Percentiles rank a stretch among this genome's conserved stretches.
Conservation (phyloP, 129 eudicot species). For the Flaveria ramosissima region DNA sequence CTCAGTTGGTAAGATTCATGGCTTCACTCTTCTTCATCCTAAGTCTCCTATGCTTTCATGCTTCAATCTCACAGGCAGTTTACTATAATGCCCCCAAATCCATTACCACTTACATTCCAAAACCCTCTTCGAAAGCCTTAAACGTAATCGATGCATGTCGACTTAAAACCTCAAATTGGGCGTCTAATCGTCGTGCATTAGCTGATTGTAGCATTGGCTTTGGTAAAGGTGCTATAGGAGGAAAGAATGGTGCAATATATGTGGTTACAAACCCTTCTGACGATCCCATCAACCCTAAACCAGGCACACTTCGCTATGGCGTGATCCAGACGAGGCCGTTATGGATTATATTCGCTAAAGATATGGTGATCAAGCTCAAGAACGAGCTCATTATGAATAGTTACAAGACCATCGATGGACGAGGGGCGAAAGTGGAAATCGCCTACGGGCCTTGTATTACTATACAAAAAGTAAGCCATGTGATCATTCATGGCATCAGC, state of each 20-base stretch:
- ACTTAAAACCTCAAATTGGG: conserved; percentile 55
- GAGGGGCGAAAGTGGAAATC: conserved; percentile 68
- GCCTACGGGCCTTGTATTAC: conserved; percentile 71
- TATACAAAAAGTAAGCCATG: conserved; percentile 53
- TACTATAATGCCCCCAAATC: conserved; percentile 26
- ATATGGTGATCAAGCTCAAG: conserved; percentile 65
- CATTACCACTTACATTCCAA: conserved; percentile 13
- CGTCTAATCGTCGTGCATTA: conserved; percentile 44
- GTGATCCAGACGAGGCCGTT: conserved; percentile 57
- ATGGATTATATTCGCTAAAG: conserved; percentile 67
- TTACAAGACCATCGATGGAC: conserved; percentile 75
- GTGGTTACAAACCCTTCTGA: conserved; percentile 65
- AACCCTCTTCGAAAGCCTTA: conserved; percentile 21
- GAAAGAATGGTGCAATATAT: conserved; percentile 52
- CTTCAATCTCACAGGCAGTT: conserved; percentile 36
- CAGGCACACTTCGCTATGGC: conserved; percentile 71
- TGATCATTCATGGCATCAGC: conserved; percentile 66
- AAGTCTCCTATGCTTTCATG: conserved; percentile 27
- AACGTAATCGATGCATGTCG: conserved; percentile 64
- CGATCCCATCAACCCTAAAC: conserved; percentile 64
- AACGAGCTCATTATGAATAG: conserved; percentile 72
- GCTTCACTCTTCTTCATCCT: conserved; percentile 40
- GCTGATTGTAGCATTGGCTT: conserved; percentile 64
- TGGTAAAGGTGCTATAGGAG: conserved; percentile 54
- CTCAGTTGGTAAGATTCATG: conserved; percentile 21